These are phyloP conservation scores for Austroboletus eburneus DNA, from an alignment of 768 basidiomycete species.

Conservation along the genomic window DNA sequence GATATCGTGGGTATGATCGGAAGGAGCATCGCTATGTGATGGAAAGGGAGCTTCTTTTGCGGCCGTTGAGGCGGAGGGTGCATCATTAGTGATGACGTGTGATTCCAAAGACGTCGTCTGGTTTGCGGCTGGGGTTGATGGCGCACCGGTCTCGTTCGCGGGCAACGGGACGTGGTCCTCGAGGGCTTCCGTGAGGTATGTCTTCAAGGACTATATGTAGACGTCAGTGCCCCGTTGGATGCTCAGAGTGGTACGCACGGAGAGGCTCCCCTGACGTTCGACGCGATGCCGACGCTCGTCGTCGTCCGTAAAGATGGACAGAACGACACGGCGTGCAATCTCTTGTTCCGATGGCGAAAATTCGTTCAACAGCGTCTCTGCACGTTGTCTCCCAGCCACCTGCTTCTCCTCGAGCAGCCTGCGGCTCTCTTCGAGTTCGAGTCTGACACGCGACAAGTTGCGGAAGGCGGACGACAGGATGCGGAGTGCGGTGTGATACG, in stretches of 20 bases:
- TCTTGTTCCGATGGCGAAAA: conserved; percentile 60
- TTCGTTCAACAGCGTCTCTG: conserved; percentile 53
- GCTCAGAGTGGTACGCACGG: conserved; percentile 46
- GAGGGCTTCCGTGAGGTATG: conserved; percentile 44
- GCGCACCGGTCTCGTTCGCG: conserved; percentile 17
- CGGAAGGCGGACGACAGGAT: conserved; percentile 65
- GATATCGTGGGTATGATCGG: conserved; percentile 9
- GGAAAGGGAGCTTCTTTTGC: conserved; percentile 2
- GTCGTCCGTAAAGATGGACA: conserved; percentile 55
- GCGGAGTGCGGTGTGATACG: conserved; percentile 66
- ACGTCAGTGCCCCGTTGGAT: too few species aligned
- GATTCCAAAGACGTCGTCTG: conserved; percentile 2
- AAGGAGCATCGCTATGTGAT: conserved; percentile 1
- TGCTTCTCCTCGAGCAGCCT: conserved; percentile 58
- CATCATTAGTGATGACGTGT: neutral
- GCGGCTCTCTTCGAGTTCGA: conserved; percentile 63
- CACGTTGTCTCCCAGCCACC: conserved; percentile 44
- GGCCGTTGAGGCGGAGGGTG: neutral
- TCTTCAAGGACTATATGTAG: conserved; percentile 44
- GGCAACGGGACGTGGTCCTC: conserved; percentile 45
- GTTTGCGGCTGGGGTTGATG: conserved; percentile 8
- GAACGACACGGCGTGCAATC: conserved; percentile 61
- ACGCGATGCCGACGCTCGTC: conserved; percentile 45
- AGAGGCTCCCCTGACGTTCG: conserved; percentile 52
- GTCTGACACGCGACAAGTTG: conserved; percentile 49